Evolutionary conservation across 805 yeast genomes (phyloP), one percentile per base, ranked within the genome.

Genomic region (Yamadazyma phyllophila): DNA sequence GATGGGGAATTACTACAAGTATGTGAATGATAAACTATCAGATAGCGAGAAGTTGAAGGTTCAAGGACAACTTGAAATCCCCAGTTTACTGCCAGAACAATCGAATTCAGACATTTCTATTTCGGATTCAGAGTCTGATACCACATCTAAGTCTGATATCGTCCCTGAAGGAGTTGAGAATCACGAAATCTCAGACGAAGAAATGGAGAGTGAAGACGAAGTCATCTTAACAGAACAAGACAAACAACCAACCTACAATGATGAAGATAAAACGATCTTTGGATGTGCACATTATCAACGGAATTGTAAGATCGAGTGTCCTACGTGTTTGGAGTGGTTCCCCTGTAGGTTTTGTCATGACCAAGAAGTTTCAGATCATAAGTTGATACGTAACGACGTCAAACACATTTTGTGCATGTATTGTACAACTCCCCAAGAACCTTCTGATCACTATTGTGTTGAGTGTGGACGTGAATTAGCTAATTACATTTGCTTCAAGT

Each of bases 341-440:
- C 66, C 88, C 1, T 91, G 97, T 65, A 76, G 96, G 11, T 79
- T 87, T 52, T 91, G 97, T 60, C 97, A 91, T 63, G 96, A 86
- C 57, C 73, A 67, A n/a, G 76, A 62, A 20, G 73, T 75, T 16
- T 57, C 70, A 10, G 95, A 85, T 61, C 79, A 74, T 52, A 76
- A 88, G 57, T 65, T 72, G 29, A 44, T 58, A 3, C 73, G 96
- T 38, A 68, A 71, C 24, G 74, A 76, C 38, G 86, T 88, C 2
- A 73, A 71, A 47, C 83, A 83, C 59, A 78, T 91, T 47, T 72
- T 89, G 54, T 91, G 97, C 63, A 85, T 90, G 95, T 61, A 68
- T 48, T 91, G 97, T 60, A 73, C 71, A 39, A 77, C 82, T 7
- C 85, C 90, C 2, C 97, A 91, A 62, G 71, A 74, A 4, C 94